Base-by-base conservation (phyloP, 2,329 filamentous ascomycete genomes). In the Cercospora sp. region DNA sequence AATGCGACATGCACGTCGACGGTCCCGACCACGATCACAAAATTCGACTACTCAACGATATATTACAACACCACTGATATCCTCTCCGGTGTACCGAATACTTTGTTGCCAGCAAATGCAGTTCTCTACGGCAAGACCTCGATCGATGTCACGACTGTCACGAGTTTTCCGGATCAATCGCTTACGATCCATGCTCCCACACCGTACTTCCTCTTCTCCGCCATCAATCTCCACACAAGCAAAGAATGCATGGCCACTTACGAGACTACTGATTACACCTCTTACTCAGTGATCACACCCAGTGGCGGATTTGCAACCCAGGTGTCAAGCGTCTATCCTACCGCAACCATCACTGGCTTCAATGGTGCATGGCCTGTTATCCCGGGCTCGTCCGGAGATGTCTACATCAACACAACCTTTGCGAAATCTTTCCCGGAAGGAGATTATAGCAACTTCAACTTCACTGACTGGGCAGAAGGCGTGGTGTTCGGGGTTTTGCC, bases 391-490 rank as follows among this genome's bases (percentile, higher is more conserved):
- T 63, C 61, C 2, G 53, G 48, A 7, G 63, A 68, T 45, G 16
- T 45, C 2, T 45, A 60, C 16, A 31, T 60, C 33, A 57, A 66
- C 23, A 51, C 30, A 5, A 67, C 55, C 7, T 30, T 68, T 16
- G 66, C n/a, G n/a, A 60, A 53, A 30, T 16, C 66, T 1, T 68
- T 68, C n/a, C 66, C 66, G 1, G 57, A 68, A 18, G 66, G 66
- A 16, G 66, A 68, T 20, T 68, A 68, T 31, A 68, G 66, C 62
- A 23, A 64, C 18, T 68, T 64, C 28, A 68, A 68, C 40, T 68
- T 64, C 57, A 68, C 66, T 2, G 66, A 64, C 13, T 68, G 66
- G 66, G 58, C 63, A 1, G 7, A 65, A 1, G 61, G 62, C 3
- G 33, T 64, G 12, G n/a, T 53, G 3, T 42, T 57, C 2, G 65